These are phyloP conservation scores for Peronospora farinosa DNA, from an alignment of 352 stramenopile species.

Conservation along the genomic window DNA sequence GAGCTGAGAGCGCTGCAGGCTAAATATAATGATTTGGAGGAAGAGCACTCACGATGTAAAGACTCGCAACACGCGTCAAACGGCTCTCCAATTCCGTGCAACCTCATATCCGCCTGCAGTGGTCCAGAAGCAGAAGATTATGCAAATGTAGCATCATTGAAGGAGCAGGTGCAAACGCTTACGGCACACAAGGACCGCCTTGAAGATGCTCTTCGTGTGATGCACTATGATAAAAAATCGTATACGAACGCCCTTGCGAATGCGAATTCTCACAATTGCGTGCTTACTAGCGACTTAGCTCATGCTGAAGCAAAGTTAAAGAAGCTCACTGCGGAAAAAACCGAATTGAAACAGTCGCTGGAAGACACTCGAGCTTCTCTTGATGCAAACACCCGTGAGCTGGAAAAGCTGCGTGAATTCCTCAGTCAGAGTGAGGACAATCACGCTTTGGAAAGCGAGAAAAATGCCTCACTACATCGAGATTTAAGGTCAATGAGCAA, in stretches of 20 bases:
- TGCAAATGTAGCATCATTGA: slow-evolving; percentile 22
- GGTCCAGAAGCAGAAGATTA: slow-evolving; percentile 1
- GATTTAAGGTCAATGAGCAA: slow-evolving; percentile 72
- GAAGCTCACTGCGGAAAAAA: slow-evolving; percentile 31
- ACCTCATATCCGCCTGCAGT: background rate
- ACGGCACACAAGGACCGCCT: slow-evolving; percentile 53
- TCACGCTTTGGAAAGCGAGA: slow-evolving; percentile 50
- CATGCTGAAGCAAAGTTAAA: slow-evolving; percentile 52
- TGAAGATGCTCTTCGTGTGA: slow-evolving; percentile 64
- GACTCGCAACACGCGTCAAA: slow-evolving; percentile 3
- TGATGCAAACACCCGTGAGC: slow-evolving; percentile 38
- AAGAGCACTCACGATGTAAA: slow-evolving; percentile 34
- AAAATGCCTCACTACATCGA: slow-evolving; percentile 61
- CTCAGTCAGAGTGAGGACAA: slow-evolving; percentile 56
- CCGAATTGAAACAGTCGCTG: slow-evolving; percentile 41
- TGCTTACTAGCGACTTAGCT: slow-evolving; percentile 51
- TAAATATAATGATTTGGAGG: slow-evolving; percentile 45
- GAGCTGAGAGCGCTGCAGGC: slow-evolving; percentile 45
- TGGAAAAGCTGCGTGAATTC: slow-evolving; percentile 51
- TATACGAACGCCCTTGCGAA: slow-evolving; percentile 78
- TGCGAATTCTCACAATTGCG: slow-evolving; percentile 69
- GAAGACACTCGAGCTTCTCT: slow-evolving; percentile 34
- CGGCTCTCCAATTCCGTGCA: background rate
- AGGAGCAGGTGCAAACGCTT: slow-evolving; percentile 51
- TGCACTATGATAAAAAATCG: slow-evolving; percentile 79